These are phyloP conservation scores for Tardiomyces depauwii DNA, from an alignment of 1,139 yeast species.

Conservation along the genomic window DNA sequence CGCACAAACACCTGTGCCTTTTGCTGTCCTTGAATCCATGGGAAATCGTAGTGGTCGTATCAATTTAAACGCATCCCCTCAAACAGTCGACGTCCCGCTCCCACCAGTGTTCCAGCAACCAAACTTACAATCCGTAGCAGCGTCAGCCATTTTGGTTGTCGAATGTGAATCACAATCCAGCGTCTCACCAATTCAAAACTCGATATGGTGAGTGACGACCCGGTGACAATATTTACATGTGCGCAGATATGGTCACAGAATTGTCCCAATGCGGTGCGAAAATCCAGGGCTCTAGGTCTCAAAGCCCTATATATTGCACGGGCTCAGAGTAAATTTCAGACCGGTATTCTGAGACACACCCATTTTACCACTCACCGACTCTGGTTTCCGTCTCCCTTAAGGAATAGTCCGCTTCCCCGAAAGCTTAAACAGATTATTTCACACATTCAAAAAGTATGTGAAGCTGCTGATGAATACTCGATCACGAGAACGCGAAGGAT, in stretches of 20 bases:
- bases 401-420: conserved; percentile 15
- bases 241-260: background rate
- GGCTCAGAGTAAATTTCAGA: background rate
- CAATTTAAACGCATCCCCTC: too few relatives aligned
- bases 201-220: background rate
- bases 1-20: too few relatives aligned
- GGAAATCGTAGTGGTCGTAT: too few relatives aligned
- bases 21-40: too few relatives aligned
- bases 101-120: background rate
- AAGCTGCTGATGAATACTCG: background rate
- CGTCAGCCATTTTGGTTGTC: background rate
- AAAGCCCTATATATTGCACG: background rate
- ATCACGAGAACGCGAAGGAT: too few relatives aligned
- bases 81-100: too few relatives aligned
- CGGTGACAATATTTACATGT: background rate
- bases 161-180: background rate
- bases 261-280: background rate
- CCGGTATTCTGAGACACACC: background rate
- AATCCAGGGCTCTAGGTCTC: background rate
- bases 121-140: background rate
- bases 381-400: conserved; percentile 4
- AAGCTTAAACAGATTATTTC: conserved; percentile 20
- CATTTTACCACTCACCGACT: background rate
- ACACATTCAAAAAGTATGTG: conserved; percentile 2
- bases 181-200: background rate